Conservation (phyloP, 2,329 filamentous ascomycete species). For the Penicillium sp. region DNA sequence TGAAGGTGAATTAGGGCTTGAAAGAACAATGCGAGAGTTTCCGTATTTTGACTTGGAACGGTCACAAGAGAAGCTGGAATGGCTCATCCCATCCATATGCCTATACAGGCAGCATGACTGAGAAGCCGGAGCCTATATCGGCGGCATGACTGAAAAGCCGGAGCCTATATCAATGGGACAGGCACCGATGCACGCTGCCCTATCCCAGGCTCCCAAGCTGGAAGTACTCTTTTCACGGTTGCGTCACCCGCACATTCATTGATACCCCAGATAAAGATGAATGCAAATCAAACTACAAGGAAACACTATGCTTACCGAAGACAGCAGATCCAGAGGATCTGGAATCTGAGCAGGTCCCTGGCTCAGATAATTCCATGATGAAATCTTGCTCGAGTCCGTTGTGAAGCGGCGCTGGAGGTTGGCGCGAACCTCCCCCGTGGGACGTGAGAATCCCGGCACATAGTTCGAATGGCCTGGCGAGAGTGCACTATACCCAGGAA, state of each 20-base stretch:
- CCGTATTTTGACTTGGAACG: not conserved
- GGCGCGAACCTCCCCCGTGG: constrained; percentile 65
- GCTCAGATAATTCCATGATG: constrained; percentile 59
- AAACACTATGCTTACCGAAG: constrained; percentile 45
- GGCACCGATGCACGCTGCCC: not conserved
- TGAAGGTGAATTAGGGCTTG: not conserved
- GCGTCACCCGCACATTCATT: not conserved
- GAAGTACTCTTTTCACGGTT: not conserved
- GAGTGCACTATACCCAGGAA: constrained; percentile 70
- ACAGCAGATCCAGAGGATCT: constrained; percentile 52
- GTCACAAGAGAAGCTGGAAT: not conserved
- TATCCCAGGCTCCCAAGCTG: not conserved
- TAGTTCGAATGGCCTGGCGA: constrained; percentile 63
- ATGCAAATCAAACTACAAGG: not conserved
- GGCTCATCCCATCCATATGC: not conserved
- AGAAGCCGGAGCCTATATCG: too few species aligned
- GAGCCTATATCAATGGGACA: not conserved
- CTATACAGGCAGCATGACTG: not conserved
- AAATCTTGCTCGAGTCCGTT: constrained; percentile 79
- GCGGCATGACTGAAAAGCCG: not conserved
- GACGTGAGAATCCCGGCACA: constrained; percentile 53
- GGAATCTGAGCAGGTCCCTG: constrained; percentile 52
- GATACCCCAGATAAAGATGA: not conserved
- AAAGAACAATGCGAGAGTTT: not conserved
- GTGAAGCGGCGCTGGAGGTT: constrained; percentile 88